Evolutionary conservation across 1,284 basidiomycete species (phyloP).

Genomic region (Cutaneotrichosporon sp.): DNA sequence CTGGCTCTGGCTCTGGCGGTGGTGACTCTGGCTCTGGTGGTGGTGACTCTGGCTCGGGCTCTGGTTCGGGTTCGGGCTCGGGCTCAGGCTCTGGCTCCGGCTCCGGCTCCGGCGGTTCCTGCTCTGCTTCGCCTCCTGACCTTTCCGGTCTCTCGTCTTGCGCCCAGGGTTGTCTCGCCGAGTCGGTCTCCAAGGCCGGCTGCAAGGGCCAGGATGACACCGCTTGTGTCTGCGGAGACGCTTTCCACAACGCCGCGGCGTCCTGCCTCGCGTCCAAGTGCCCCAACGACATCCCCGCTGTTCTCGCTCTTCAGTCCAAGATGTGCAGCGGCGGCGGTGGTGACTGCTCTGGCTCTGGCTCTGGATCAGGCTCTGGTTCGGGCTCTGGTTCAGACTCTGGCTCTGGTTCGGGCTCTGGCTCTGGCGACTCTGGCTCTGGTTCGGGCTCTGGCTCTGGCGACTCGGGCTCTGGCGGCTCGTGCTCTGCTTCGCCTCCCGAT

Average conservation of each 20-base stretch:
- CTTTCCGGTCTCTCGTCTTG: not conserved
- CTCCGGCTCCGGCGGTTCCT: not conserved
- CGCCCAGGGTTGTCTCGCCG: not conserved
- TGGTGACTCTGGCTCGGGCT: not conserved
- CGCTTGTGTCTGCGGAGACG: slow-evolving; percentile 1
- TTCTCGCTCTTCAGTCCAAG: not conserved
- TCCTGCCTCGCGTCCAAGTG: not conserved
- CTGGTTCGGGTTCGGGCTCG: not conserved
- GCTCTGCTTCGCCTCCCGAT: no score
- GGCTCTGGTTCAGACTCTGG: no score
- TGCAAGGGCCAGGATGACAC: slow-evolving; percentile 3
- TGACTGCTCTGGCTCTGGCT: not conserved
- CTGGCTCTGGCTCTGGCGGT: not conserved
- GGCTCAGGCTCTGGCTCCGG: no score
- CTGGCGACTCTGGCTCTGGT: no score
- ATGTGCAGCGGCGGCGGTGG: not conserved
- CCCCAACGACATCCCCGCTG: not conserved
- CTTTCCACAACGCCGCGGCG: not conserved
- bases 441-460: no score
- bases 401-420: not conserved
- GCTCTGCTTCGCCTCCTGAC: no score
- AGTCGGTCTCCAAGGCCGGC: not conserved
- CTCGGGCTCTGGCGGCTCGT: not conserved
- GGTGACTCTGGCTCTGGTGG: not conserved
- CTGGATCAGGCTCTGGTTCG: not conserved